Conservation (phyloP, 2,329 filamentous ascomycete genomes). For the Aspergillus sp. region DNA sequence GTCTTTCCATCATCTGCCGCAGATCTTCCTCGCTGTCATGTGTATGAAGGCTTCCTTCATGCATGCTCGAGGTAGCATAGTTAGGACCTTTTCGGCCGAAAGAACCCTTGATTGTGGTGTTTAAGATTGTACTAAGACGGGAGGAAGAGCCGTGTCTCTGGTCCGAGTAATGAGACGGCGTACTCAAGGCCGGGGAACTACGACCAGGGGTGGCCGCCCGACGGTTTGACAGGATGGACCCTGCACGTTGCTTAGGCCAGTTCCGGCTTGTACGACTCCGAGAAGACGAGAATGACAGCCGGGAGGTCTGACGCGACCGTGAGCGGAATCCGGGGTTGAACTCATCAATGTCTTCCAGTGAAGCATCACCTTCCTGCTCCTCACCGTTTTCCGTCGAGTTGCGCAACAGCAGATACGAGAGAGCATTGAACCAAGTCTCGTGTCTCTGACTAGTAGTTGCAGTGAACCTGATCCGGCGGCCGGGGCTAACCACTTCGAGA, state of each 20-base stretch:
- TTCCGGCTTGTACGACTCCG: conserved; percentile 71
- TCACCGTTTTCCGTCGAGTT: conserved; percentile 62
- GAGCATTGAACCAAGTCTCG: conserved; percentile 97
- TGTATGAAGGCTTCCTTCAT: conserved; percentile 42
- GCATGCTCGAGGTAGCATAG: conserved; percentile 37
- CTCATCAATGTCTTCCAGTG: conserved; percentile 66
- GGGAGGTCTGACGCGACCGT: conserved; percentile 57
- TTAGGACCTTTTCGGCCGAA: conserved; percentile 50
- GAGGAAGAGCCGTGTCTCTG: conserved; percentile 48
- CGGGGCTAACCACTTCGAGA: conserved; percentile 84
- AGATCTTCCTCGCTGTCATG: conserved; percentile 83
- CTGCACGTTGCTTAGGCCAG: conserved; percentile 57
- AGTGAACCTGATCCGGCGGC: conserved; percentile 88
- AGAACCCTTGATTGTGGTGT: conserved; percentile 51
- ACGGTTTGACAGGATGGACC: conserved; percentile 41
- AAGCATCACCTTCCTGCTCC: conserved; percentile 59
- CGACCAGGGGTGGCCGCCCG: conserved; percentile 40
- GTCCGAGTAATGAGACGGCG: conserved; percentile 35
- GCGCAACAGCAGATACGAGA: conserved; percentile 86
- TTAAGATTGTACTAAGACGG: conserved; percentile 51
- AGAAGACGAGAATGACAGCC: conserved; percentile 73
- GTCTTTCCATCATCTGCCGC: conserved; percentile 71
- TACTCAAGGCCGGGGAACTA: conserved; percentile 38
- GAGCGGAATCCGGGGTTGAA: conserved; percentile 72
- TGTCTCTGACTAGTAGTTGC: conserved; percentile 91